Percentiles rank a stretch among this genome's conserved stretches.
phyloP scores from a whole-genome alignment of 2,329 filamentous ascomycete genomes.

The Phialophora tarda region DNA sequence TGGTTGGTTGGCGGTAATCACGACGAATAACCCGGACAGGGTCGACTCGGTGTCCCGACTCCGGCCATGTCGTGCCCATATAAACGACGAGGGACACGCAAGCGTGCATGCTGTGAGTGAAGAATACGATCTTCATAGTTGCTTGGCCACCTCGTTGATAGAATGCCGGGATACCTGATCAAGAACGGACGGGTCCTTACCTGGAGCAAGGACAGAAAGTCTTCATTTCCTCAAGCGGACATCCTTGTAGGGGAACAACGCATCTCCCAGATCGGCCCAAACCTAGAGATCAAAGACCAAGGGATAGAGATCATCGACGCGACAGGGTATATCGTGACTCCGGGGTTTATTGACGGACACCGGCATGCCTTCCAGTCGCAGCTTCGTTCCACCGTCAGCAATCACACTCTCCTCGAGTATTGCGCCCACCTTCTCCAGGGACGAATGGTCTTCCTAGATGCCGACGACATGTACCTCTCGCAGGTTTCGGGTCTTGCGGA shows the following conservation, averaged over 20 bases:
- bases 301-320: constrained; percentile 47
- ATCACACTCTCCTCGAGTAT: constrained; percentile 51
- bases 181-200: constrained; percentile 13
- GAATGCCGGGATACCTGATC: constrained; percentile 8
- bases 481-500: constrained; percentile 25
- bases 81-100: not conserved
- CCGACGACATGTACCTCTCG: constrained; percentile 54
- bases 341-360: constrained; percentile 44
- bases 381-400: constrained; percentile 46
- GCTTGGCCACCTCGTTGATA: not conserved
- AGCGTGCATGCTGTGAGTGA: not conserved
- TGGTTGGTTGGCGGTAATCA: not conserved
- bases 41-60: not conserved
- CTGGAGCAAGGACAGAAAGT: constrained; percentile 2
- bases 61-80: not conserved
- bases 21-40: not conserved
- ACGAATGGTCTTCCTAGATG: constrained; percentile 45
- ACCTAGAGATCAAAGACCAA: not conserved
- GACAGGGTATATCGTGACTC: constrained; percentile 40
- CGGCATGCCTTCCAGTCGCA: constrained; percentile 53
- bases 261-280: constrained; percentile 17
- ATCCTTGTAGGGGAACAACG: constrained; percentile 17
- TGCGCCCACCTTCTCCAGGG: constrained; percentile 49
- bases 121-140: not conserved
- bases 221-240: constrained; percentile 21